These are phyloP conservation scores for Globisporangium yorkense DNA, from an alignment of 352 stramenopile genomes.

Conservation along the genomic window DNA sequence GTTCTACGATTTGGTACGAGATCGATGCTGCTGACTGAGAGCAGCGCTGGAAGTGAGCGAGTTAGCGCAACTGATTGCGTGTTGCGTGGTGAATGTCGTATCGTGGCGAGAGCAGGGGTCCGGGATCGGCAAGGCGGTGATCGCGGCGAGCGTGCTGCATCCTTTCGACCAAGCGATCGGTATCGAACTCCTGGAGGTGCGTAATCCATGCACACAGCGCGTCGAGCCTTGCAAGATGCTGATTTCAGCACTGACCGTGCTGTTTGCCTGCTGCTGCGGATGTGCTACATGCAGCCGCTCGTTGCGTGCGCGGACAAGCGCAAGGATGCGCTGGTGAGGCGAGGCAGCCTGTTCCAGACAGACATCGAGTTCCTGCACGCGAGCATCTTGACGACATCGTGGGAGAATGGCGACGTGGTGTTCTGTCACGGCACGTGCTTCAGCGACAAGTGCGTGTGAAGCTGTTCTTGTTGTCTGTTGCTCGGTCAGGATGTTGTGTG, in stretches of 20 bases:
- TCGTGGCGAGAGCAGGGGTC: conserved; percentile 38
- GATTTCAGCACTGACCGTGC: neutral
- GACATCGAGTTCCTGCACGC: conserved; percentile 76
- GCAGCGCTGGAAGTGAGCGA: neutral
- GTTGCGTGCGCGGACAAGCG: conserved; percentile 75
- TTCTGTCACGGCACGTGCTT: conserved; percentile 87
- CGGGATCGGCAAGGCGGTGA: conserved; percentile 74
- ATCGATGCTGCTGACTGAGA: too few species aligned
- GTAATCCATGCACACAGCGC: neutral
- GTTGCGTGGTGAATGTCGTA: too few species aligned
- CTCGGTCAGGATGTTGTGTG: neutral
- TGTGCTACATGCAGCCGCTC: conserved; percentile 31
- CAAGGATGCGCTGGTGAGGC: conserved; percentile 41
- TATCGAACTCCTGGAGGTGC: conserved; percentile 71
- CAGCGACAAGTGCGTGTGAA: conserved; percentile 53
- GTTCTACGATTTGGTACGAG: conserved; percentile 77
- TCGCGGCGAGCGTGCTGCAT: conserved; percentile 70
- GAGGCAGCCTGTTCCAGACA: conserved; percentile 21
- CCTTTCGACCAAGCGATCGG: conserved; percentile 80
- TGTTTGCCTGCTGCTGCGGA: neutral
- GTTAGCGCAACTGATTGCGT: neutral
- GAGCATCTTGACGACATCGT: conserved; percentile 56
- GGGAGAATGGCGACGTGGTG: conserved; percentile 70
- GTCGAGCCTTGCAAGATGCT: neutral
- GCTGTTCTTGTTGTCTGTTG: neutral